Evolutionary conservation across 164 flowering plant genomes (phyloP).

Genomic region (Vitis vinifera): DNA sequence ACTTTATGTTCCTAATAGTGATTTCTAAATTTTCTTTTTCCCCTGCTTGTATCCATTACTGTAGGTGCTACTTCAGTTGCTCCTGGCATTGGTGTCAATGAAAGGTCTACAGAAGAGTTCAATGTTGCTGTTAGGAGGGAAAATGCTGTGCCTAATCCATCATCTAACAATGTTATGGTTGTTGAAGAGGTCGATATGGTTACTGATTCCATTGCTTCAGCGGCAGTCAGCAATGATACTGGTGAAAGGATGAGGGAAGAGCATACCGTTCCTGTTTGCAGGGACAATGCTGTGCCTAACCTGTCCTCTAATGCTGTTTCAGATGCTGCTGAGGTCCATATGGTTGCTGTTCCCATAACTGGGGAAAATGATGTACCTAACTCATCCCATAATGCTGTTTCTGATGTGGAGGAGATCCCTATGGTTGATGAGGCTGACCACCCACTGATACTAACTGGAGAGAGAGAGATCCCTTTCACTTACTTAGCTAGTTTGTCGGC

Average conservation of each 20-base stretch:
- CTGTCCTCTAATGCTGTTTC: conserved; percentile 2
- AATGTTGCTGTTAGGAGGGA: conserved; percentile 8
- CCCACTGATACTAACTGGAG: conserved; percentile 44
- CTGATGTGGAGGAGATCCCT: conserved; percentile 27
- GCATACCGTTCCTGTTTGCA: conserved; percentile 11
- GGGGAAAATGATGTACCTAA: conserved; percentile 18
- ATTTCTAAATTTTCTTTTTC: not conserved
- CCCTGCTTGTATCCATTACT: not conserved
- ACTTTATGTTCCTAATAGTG: not conserved
- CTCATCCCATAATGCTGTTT: conserved; percentile 9
- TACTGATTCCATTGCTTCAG: conserved; percentile 2
- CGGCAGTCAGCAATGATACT: conserved; percentile 3
- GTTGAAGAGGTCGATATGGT: conserved; percentile 10
- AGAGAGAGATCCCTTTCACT: conserved; percentile 70
- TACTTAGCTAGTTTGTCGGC: conserved; percentile 75
- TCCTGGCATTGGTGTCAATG: conserved; percentile 18
- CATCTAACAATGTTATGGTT: not conserved
- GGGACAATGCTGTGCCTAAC: conserved; percentile 4
- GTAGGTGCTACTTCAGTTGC: conserved; percentile 29
- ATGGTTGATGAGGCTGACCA: conserved; percentile 46
- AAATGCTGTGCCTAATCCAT: conserved; percentile 8
- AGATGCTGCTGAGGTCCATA: conserved; percentile 3
- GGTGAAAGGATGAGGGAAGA: conserved; percentile 16
- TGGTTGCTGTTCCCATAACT: conserved; percentile 8
- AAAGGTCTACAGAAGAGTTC: conserved; percentile 27